phyloP scores from a whole-genome alignment of 2,329 filamentous ascomycete genomes.

The Verticillium klebahnii region DNA sequence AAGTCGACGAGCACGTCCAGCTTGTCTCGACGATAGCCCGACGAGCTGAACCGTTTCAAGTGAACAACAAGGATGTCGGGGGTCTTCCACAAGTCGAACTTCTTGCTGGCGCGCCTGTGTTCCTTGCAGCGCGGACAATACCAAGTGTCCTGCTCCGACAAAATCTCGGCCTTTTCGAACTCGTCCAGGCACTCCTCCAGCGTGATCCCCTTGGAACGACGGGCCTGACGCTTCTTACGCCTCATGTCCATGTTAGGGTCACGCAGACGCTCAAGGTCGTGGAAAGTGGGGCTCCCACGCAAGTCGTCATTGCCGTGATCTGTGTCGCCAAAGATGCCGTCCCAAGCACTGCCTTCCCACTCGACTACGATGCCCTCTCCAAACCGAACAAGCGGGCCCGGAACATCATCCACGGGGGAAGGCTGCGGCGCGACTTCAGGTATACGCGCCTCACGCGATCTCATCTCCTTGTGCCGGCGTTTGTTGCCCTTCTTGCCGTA shows the following conservation, averaged over 20 bases:
- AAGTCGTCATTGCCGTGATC: conserved; percentile 36
- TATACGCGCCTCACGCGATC: conserved; percentile 30
- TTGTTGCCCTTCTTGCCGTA: conserved; percentile 47
- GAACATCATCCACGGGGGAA: conserved; percentile 16
- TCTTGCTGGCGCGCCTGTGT: conserved; percentile 87
- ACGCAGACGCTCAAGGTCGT: conserved; percentile 45
- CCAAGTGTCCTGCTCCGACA: conserved; percentile 96
- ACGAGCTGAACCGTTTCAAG: conserved; percentile 90
- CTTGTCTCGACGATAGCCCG: conserved; percentile 80
- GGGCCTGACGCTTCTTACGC: conserved; percentile 58
- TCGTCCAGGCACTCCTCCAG: conserved; percentile 91
- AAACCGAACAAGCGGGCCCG: conserved; percentile 65
- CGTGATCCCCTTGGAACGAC: conserved; percentile 60
- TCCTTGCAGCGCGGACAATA: conserved; percentile 96
- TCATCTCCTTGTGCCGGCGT: conserved; percentile 37
- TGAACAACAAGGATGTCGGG: conserved; percentile 95
- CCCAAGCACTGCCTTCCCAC: conserved; percentile 69
- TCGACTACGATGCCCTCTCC: conserved; percentile 85
- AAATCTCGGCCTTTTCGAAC: conserved; percentile 87
- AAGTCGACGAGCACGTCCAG: conserved; percentile 89
- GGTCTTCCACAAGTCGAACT: conserved; percentile 93
- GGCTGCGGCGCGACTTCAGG: conserved; percentile 12
- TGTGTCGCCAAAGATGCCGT: conserved; percentile 59
- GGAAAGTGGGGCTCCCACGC: conserved; percentile 58
- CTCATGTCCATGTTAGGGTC: conserved; percentile 61